Evolutionary conservation across 768 basidiomycete species (phyloP), one percentile per base, ranked within the genome.

Genomic region (Hygrophorus pudorinus): DNA sequence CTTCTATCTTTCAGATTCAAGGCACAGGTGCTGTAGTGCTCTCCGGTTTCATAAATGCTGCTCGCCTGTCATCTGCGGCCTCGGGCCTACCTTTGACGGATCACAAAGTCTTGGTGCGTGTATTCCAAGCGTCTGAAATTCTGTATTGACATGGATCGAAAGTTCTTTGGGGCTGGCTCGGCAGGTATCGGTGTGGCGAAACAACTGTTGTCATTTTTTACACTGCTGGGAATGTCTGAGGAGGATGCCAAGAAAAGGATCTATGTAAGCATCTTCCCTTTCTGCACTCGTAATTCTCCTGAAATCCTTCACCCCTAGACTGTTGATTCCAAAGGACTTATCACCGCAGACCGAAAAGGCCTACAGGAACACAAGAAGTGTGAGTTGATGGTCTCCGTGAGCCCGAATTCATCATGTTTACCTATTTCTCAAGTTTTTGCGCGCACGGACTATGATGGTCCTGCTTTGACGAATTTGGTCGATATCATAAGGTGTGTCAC

Each of bases 171-270:
- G n/a, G 88, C 90, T 1, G 91, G 91, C 0, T 84, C 81, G 9
- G 84, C 86, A 6, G 90, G 89, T 36, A 83, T 92, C 41, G 91
- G 90, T 44, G 91, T 94, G 31, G 90, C 84, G 35, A 79, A 78
- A 62, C 88, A 92, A 57, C 68, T 86, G 21, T 67, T 78, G 58
- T 83, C 82, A 45, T 92, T 90, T 70, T 88, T 90, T 68, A 84
- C 73, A 41, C 61, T 85, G 51, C 64, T 73, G 33, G 82, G 84
- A 7, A 50, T 85, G 59, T 66, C 63, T 14, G 78, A 75, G 50
- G 75, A 83, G 47, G 79, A 85, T 50, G 85, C 85, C 5, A 75
- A 64, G 53, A 65, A 66, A 38, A 66, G 73, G 42, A 83, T 88
- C 49, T 88, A 79, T 65, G 77, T 85, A 48, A 54, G 71, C n/a